These are phyloP conservation scores for Didymella keratinophila DNA, from an alignment of 2,329 filamentous ascomycete species.

Conservation along the genomic window DNA sequence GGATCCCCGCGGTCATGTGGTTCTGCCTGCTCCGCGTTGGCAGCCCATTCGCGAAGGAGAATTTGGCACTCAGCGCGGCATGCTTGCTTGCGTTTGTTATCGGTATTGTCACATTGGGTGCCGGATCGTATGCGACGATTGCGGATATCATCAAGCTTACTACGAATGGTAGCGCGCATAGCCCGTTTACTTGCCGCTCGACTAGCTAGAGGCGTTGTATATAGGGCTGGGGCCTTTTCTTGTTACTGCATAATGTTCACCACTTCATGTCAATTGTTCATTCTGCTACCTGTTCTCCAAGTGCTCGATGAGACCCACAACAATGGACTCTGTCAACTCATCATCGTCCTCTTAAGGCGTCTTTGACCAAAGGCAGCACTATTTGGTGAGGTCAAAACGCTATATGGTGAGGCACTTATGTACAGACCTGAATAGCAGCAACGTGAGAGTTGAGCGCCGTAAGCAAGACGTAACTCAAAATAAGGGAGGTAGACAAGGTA, in stretches of 20 bases:
- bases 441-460: no score
- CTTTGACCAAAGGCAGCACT: no score
- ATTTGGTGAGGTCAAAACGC: no score
- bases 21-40: slow-evolving; percentile 19
- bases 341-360: no score
- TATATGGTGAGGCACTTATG: no score
- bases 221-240: background rate
- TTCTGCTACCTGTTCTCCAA: no score
- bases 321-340: no score
- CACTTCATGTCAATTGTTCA: background rate
- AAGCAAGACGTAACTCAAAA: no score
- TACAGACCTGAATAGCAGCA: no score
- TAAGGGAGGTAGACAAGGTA: no score
- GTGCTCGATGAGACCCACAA: no score
- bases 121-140: slow-evolving; percentile 23
- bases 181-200: slow-evolving; percentile 23
- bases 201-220: slow-evolving; percentile 1
- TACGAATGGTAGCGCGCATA: slow-evolving; percentile 19
- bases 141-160: slow-evolving; percentile 24
- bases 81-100: slow-evolving; percentile 22
- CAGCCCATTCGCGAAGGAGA: slow-evolving; percentile 20
- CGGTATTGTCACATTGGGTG: slow-evolving; percentile 21
- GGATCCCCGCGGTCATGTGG: slow-evolving; percentile 25
- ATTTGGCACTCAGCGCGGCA: slow-evolving; percentile 15
- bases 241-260: slow-evolving; percentile 10